Base-by-base conservation (phyloP, 352 stramenopile genomes). In the Pythium utonaiense region DNA sequence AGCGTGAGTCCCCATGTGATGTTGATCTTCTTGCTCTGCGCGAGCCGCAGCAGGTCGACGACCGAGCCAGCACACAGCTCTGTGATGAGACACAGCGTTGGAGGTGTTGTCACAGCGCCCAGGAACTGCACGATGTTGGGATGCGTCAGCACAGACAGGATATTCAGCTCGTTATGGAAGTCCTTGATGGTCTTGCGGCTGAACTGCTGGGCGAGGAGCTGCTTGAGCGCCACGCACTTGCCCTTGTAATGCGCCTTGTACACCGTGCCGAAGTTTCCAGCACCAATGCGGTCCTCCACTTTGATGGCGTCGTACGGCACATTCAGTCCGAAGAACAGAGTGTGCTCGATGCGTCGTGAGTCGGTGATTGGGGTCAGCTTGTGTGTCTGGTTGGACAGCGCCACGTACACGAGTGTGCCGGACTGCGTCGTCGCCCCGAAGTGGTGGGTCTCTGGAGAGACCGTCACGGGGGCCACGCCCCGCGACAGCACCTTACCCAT, bases 41-140 rank as follows among this genome's bases (percentile, higher is more conserved):
- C 81, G n/a, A 89, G 74, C n/a, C 75, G 75, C 21, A 91, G 74
- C 19, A 91, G 25, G 28, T 89, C 79, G 9, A 78, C 72, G 27
- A 91, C 66, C 21, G 79, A 91, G 22, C 81, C 79, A 34, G 75
- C 79, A 33, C 81, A 91, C 17, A 89, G 75, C 45, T 91, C 78
- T 0, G 78, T 91, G 38, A 94, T 66, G 22, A 91, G 70, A 61
- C 82, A 91, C 41, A 91, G 74, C 44, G 83, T 89, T 2, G 84
- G 82, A 28, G 82, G 75, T 19, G 83, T 70, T n/a, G 78, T 65
- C 12, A 89, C 81, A 5, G 83, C 78, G 24, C 82, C 83, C 19
- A 92, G 73, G 54, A 94, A 94, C 61, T 89, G 80, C 10, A 94
- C 82, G 44, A 94, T 92, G 57, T 84, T 91, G 8, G 81, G 63